Base-by-base conservation (phyloP, 148 eudicot species). In the Chenopodium berlandieri region DNA sequence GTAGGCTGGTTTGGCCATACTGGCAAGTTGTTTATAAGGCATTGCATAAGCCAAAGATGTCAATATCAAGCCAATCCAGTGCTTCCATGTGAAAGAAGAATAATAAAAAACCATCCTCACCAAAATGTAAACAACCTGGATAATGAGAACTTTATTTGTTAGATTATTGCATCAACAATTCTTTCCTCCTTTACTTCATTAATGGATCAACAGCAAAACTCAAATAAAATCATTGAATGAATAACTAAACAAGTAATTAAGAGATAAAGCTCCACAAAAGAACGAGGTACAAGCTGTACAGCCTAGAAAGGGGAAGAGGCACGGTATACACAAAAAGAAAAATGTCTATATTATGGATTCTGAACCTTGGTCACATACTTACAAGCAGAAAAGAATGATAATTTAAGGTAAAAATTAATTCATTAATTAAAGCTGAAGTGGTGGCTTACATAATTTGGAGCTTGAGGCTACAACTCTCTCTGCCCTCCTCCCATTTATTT, bases 81-180 rank as follows among this genome's bases (percentile, higher is more conserved):
- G 95, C 87, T 89, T 90, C 98, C 97, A 92, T 23, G 87, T 89
- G 85, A 92, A 88, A 82, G 92, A 91, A 71, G 97, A 92, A 84
- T 87, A 62, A 66, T 89, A 90, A 62, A 90, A 73, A 68, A 94
- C 88, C 75, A 89, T 89, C 87, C 95, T 91, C 74, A 91, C 85
- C 84, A 94, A 80, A 19, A 94, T 48, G 86, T 88, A 96, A 71
- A 85, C 83, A 81, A 83, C 95, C 98, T 96, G 85, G n/a, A 12
- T 32, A 27, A 75, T n/a, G 44, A 80, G 46, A 56, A 79, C 22
- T 63, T 63, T 50, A 60, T 46, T 54, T 63, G 60, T 79, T 27
- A 75, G 66, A 44, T 70, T 50, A 85, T 14, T 34, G 56, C 72
- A 62, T 71, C n/a, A 31, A 47, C 27, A 19, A 20, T 1, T 44